Evolutionary conservation across 2,329 filamentous ascomycete genomes (phyloP).

Genomic region (Talaromyces sp.): DNA sequence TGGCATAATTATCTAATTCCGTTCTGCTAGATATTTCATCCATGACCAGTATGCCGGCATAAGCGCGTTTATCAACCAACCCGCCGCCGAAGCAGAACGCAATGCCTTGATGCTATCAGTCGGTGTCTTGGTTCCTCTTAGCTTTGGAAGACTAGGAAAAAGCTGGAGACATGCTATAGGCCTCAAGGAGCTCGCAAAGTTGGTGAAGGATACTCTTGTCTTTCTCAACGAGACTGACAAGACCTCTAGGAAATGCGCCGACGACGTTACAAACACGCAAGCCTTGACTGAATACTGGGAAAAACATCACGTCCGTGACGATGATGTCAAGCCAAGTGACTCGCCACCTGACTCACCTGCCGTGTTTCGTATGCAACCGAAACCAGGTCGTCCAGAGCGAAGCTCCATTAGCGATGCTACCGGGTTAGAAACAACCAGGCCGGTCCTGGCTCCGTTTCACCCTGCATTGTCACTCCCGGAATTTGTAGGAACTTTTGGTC

Average conservation of each 20-base stretch:
- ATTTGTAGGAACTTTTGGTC: constrained; percentile 79
- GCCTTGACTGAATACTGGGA: constrained; percentile 79
- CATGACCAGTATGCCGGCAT: constrained; percentile 80
- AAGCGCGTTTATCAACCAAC: constrained; percentile 83
- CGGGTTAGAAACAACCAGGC: constrained; percentile 35
- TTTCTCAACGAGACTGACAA: constrained; percentile 12
- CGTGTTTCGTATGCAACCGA: constrained; percentile 48
- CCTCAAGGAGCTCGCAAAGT: constrained; percentile 71
- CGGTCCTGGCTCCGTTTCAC: constrained; percentile 71
- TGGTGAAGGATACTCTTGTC: constrained; percentile 20
- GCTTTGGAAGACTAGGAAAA: constrained; percentile 77
- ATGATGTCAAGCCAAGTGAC: constrained; percentile 34
- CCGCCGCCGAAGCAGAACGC: constrained; percentile 71
- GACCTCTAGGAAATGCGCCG: constrained; percentile 50
- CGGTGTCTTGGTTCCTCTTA: constrained; percentile 80
- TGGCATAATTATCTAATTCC: neutral
- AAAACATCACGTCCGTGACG: constrained; percentile 33
- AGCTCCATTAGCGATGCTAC: constrained; percentile 41
- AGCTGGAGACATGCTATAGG: constrained; percentile 82
- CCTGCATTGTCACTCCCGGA: constrained; percentile 77
- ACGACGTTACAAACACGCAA: constrained; percentile 58
- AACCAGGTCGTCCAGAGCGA: constrained; percentile 39
- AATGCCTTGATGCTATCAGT: constrained; percentile 93
- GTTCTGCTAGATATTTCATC: constrained; percentile 77
- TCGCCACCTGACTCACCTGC: constrained; percentile 52